Evolutionary conservation across 495 filamentous ascomycete genomes (phyloP).

Genomic region (Hypoxylon crocopeplum): DNA sequence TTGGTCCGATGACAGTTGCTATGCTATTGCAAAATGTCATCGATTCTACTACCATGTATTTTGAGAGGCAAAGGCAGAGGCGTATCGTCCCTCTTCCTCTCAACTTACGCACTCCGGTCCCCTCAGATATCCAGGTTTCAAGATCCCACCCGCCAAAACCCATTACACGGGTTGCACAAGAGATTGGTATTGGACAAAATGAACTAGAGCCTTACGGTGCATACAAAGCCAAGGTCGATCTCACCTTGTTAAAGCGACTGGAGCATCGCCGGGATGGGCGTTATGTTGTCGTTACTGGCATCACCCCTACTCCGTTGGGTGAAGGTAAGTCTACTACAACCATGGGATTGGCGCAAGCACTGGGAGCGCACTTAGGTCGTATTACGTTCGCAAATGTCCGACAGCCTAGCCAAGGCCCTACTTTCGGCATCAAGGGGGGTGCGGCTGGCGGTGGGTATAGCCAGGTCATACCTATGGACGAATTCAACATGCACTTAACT

Average conservation of each 20-base stretch:
- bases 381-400: constrained; percentile 95
- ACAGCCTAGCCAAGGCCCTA: constrained; percentile 96
- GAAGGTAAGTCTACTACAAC: constrained; percentile 99
- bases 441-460: constrained; percentile 97
- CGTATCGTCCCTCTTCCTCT: constrained; percentile 80
- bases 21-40: constrained; percentile 97
- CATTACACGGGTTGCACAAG: constrained; percentile 80
- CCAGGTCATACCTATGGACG: constrained; percentile 99
- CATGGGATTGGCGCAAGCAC: constrained; percentile 91
- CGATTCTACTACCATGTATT: constrained; percentile 77
- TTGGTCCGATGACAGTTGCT: constrained; percentile 97
- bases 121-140: constrained; percentile 93
- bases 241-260: constrained; percentile 80
- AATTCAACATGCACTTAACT: constrained; percentile 97
- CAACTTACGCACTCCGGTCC: constrained; percentile 76
- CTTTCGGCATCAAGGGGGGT: constrained; percentile 98
- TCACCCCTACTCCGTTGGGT: constrained; percentile 96
- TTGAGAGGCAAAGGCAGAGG: constrained; percentile 79
- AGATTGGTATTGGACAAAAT: constrained; percentile 82
- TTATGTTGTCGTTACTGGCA: constrained; percentile 92
- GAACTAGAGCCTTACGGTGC: constrained; percentile 95
- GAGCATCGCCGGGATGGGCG: constrained; percentile 85
- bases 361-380: constrained; percentile 85
- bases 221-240: constrained; percentile 92
- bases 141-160: constrained; percentile 87